Base-by-base conservation (phyloP, 441 rosid genomes). In the Erysimum pusillum region DNA sequence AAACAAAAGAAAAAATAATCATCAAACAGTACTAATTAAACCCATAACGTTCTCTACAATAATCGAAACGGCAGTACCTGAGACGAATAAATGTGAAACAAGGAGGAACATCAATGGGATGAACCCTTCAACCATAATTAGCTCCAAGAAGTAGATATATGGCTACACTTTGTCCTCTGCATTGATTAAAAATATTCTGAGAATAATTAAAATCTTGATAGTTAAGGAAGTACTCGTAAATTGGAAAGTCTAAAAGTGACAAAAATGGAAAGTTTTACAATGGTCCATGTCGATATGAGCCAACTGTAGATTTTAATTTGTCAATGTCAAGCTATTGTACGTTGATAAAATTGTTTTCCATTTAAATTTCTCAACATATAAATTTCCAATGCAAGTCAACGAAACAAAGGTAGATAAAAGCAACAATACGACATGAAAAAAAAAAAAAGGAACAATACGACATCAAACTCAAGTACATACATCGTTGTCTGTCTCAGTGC, bases 61-160 rank as follows among this genome's bases (percentile, higher is more conserved):
- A 1, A 54, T 31, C 34, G 64, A 17, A 42, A 13, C 0, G 36
- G 17, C 17, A 2, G 42, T 71, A 68, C 67, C 67, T 35, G 38
- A 71, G 28, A 71, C 9, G 17, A 58, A 32, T 15, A 69, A 32
- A 69, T 18, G 52, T 12, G 35, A 44, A 58, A 32, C 64, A 35
- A 69, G 32, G 32, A 69, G 18, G 53, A 42, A 15, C 22, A 42
- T 69, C 44, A 31, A 12, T 31, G 18, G 9, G 14, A 42, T 25
- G 28, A 25, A 25, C 28, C 28, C 28, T 25, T 25, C 28, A 25
- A 25, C 28, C 28, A 25, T 25, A 25, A 68, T 68, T 18, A 60
- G 44, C 34, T 35, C 9, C 9, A 12, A 34, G 18, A 48, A 66
- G 60, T 18, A 51, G 4, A 44, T 35, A 35, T 35, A 35, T 35